Conservation (phyloP, 192 early-diverging fungal genomes). For the Backusella tuberculispora region DNA sequence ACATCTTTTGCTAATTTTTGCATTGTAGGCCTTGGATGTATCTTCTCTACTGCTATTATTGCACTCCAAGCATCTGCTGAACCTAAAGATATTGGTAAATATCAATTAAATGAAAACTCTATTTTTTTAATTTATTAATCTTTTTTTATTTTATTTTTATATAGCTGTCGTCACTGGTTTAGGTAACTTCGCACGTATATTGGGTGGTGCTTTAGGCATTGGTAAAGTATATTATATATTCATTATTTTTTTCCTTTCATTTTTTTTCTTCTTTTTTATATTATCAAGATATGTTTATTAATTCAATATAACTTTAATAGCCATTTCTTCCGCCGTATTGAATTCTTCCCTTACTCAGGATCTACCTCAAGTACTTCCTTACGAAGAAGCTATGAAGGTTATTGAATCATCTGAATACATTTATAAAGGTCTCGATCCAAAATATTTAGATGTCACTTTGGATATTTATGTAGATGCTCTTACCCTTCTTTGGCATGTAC, state of each 20-base stretch:
- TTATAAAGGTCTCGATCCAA: conserved; percentile 23
- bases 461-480: conserved; percentile 31
- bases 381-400: conserved; percentile 4
- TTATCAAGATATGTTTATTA: no score
- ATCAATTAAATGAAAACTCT: no score
- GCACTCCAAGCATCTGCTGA: conserved; percentile 39
- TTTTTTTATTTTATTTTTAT: conserved; percentile 20
- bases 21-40: conserved; percentile 30
- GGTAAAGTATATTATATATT: conserved; percentile 19
- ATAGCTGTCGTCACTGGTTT: conserved; percentile 42
- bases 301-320: background rate
- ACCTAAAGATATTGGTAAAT: conserved; percentile 40
- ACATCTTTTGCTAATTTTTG: background rate
- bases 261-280: background rate
- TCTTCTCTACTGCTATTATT: conserved; percentile 42
- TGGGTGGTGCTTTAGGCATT: conserved; percentile 43
- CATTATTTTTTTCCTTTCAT: background rate
- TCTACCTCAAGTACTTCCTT: conserved; percentile 24
- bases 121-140: background rate
- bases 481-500: conserved; percentile 33
- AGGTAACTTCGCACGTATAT: conserved; percentile 39
- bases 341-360: conserved; percentile 33
- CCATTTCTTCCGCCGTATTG: conserved; percentile 35
- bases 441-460: conserved; percentile 23
- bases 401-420: conserved; percentile 32